Evolutionary conservation across 441 rosid species (phyloP).

Genomic region (Aleurites moluccanus): DNA sequence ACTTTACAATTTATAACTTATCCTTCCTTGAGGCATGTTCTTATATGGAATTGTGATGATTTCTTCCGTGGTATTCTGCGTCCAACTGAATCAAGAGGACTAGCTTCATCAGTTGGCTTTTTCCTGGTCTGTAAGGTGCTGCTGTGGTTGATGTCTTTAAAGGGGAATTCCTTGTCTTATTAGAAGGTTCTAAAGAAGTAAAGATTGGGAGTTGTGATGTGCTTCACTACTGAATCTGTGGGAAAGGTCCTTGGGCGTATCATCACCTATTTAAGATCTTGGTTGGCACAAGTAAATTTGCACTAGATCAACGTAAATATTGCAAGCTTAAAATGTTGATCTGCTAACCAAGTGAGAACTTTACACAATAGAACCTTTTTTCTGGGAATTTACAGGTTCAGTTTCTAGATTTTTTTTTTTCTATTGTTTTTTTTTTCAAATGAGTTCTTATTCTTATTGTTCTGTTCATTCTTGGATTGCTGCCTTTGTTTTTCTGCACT

Average conservation of each 20-base stretch:
- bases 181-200: not conserved
- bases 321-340: not conserved
- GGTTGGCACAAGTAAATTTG: not conserved
- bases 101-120: too few relatives aligned
- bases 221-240: not conserved
- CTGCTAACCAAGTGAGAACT: not conserved
- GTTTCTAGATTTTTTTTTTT: not conserved
- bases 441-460: not conserved
- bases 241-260: not conserved
- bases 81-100: not conserved
- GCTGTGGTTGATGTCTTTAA: not conserved
- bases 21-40: not conserved
- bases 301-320: not conserved
- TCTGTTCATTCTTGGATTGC: too few relatives aligned
- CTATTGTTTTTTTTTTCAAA: not conserved
- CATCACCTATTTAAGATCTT: not conserved
- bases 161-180: not conserved
- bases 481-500: not conserved
- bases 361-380: too few relatives aligned
- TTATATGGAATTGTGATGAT: constrained; percentile 1
- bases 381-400: not conserved
- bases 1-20: not conserved
- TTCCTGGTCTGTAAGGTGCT: not conserved
- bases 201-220: not conserved
- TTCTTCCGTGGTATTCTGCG: constrained; percentile 12